Evolutionary conservation across 495 filamentous ascomycete species (phyloP), one percentile per base, ranked within the genome.

Genomic region (Thermothielavioides terrestris): DNA sequence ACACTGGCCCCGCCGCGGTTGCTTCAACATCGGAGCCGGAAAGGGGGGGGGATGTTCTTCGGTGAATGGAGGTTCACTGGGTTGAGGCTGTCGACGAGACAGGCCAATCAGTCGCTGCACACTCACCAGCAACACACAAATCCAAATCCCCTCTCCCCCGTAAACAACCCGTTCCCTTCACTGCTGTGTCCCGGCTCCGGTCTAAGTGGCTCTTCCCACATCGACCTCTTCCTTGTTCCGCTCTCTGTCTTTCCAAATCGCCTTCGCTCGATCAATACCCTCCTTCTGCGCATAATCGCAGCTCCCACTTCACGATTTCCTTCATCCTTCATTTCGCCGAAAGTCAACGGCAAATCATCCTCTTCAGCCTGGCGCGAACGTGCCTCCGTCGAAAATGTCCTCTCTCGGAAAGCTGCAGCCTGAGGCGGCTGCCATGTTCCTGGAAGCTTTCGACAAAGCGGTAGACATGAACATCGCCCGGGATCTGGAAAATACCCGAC

Each of bases 341-440:
- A 12, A 11, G 4, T 27, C n/a, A 14, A 2, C 21, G 15, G 10
- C 22, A 37, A 6, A 12, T 6, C 7, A 18, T 3, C 1, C 31
- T 38, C 17, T 22, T 17, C 9, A 39, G 35, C 8, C 21, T 31
- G 17, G 25, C 35, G 5, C 9, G n/a, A 36, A n/a, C n/a, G n/a
- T 18, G 1, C 17, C 6, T 12, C 37, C 36, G 34, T 8, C 21
- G 4, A 28, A 31, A 18, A 41, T 49, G 46, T 8, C 17, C n/a
- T 23, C 26, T 18, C 37, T 41, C 26, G 37, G 27, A 6, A 14
- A 20, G 2, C 26, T 49, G 3, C 34, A 55, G 17, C 46, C 41
- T 39, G 25, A 27, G 36, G 49, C 34, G 6, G 30, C 43, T 11
- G 48, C 42, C 25, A 18, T 46, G 35, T 41, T 53, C n/a, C 38